These are phyloP conservation scores for Agrocybe chaxingu DNA, from an alignment of 768 basidiomycete species.

Conservation along the genomic window DNA sequence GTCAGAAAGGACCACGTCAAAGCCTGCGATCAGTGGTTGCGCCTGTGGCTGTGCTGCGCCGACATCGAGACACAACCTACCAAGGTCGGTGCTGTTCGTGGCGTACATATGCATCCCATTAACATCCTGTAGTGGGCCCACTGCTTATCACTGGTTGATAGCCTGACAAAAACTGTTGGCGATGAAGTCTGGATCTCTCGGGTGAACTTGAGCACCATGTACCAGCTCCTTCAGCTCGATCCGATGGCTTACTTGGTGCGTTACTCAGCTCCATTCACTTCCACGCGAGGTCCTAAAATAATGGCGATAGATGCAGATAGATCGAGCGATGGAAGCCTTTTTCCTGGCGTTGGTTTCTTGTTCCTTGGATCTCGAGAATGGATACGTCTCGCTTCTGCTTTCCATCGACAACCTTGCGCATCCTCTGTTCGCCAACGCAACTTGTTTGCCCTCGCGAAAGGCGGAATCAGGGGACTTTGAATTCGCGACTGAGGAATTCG, in stretches of 20 bases:
- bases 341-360: slow-evolving; percentile 49
- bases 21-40: slow-evolving; percentile 56
- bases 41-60: slow-evolving; percentile 74
- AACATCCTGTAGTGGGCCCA: slow-evolving; percentile 7
- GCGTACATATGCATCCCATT: neutral
- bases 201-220: slow-evolving; percentile 62
- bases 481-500: slow-evolving; percentile 27
- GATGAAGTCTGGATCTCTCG: slow-evolving; percentile 43
- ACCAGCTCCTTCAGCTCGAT: slow-evolving; percentile 49
- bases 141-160: neutral
- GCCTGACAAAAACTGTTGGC: neutral
- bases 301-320: slow-evolving; percentile 35
- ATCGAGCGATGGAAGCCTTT: slow-evolving; percentile 52
- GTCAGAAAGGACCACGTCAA: slow-evolving; percentile 16
- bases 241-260: slow-evolving; percentile 59
- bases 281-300: neutral
- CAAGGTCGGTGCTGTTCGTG: slow-evolving; percentile 19
- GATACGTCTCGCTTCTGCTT: slow-evolving; percentile 52
- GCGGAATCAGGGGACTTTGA: slow-evolving; percentile 21
- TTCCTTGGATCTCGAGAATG: slow-evolving; percentile 47
- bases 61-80: slow-evolving; percentile 42
- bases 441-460: slow-evolving; percentile 13
- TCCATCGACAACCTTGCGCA: slow-evolving; percentile 56
- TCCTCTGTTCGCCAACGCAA: slow-evolving; percentile 38
- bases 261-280: slow-evolving; percentile 3